These are phyloP conservation scores for Globisporangium heterothallicum DNA, from an alignment of 352 stramenopile genomes.

Conservation along the genomic window DNA sequence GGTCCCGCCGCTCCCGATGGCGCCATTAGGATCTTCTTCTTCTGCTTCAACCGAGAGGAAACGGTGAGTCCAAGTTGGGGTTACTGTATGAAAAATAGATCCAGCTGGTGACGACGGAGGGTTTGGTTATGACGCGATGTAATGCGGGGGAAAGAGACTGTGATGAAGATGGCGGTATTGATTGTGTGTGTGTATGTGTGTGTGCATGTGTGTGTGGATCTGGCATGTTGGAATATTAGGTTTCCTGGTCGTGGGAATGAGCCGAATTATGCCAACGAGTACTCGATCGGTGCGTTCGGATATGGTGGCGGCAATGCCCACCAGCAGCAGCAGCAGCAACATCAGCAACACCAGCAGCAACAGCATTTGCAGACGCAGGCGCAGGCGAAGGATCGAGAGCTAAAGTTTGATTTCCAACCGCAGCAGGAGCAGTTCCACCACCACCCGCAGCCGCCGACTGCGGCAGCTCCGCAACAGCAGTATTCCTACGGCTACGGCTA, in stretches of 20 bases:
- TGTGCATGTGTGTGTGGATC: neutral
- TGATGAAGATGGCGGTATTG: conserved; percentile 2
- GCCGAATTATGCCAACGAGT: conserved; percentile 19
- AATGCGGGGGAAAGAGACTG: neutral
- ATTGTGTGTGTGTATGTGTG: neutral
- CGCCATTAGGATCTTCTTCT: neutral
- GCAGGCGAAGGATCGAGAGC: conserved; percentile 6
- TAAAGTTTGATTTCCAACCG: conserved; percentile 8
- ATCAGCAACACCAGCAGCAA: conserved; percentile 18
- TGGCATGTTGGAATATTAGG: conserved; percentile 4
- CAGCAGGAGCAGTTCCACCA: conserved; percentile 19
- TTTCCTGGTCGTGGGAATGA: conserved; percentile 7
- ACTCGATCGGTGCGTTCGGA: conserved; percentile 10
- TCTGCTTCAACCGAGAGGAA: conserved; percentile 8
- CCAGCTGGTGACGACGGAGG: neutral
- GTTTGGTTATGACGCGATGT: neutral
- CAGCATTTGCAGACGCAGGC: conserved; percentile 5
- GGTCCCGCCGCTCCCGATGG: neutral
- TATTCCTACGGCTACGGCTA: conserved; percentile 35
- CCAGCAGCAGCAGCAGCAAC: conserved; percentile 24
- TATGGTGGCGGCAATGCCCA: neutral
- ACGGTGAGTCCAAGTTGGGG: conserved; percentile 3
- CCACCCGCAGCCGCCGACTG: conserved; percentile 15
- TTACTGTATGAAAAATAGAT: too few species aligned
- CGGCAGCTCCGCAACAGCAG: conserved; percentile 21